phyloP scores from a whole-genome alignment of 352 stramenopile genomes.

The Phytopythium litorale region DNA sequence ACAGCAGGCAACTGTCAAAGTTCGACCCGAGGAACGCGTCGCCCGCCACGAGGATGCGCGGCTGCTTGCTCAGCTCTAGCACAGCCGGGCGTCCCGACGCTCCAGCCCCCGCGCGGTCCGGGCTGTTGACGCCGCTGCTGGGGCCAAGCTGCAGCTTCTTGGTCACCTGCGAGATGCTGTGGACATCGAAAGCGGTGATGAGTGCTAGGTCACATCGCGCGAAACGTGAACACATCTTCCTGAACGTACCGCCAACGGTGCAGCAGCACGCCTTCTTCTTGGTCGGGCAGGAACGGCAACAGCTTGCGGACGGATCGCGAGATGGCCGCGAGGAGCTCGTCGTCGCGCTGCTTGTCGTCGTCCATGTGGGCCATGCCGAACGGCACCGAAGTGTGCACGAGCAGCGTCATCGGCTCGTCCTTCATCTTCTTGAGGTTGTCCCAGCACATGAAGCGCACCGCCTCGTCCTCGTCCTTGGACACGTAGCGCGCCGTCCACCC shows the following conservation, averaged over 20 bases:
- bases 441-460: slow-evolving; percentile 77
- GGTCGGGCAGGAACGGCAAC: slow-evolving; percentile 45
- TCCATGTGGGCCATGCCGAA: slow-evolving; percentile 65
- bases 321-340: slow-evolving; percentile 47
- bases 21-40: slow-evolving; percentile 66
- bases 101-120: not conserved
- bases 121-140: not conserved
- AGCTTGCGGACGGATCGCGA: slow-evolving; percentile 44
- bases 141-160: slow-evolving; percentile 11
- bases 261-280: slow-evolving; percentile 37
- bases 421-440: slow-evolving; percentile 62
- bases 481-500: slow-evolving; percentile 72
- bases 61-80: slow-evolving; percentile 44
- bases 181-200: no score
- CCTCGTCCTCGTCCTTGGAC: slow-evolving; percentile 39
- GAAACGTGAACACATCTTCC: not conserved
- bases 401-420: slow-evolving; percentile 21
- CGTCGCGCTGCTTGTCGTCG: slow-evolving; percentile 39
- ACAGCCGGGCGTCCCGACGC: not conserved
- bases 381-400: slow-evolving; percentile 64
- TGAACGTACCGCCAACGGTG: slow-evolving; percentile 59
- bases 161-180: slow-evolving; percentile 64
- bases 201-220: not conserved
- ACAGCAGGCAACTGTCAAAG: slow-evolving; percentile 71
- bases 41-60: slow-evolving; percentile 56